These are phyloP conservation scores for Lentinula sp. DNA, from an alignment of 768 basidiomycete species.

Conservation along the genomic window DNA sequence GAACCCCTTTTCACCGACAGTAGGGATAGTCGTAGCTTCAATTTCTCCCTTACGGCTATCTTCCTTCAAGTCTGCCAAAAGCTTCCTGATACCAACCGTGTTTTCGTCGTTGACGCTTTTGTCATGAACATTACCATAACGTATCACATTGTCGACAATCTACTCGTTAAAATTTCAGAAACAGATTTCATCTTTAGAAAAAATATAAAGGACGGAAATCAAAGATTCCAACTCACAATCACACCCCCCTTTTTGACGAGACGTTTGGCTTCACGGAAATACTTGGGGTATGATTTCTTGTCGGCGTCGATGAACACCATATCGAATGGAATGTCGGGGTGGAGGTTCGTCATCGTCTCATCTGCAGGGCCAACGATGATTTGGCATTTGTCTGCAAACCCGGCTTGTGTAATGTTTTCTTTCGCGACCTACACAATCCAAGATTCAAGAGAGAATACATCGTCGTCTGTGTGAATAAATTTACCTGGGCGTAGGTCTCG, in stretches of 20 bases:
- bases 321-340: constrained; percentile 49
- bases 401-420: constrained; percentile 51
- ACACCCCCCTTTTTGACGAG: constrained; percentile 54
- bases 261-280: constrained; percentile 57
- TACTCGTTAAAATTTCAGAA: constrained; percentile 11
- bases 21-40: constrained; percentile 44
- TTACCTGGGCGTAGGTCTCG: constrained; percentile 39
- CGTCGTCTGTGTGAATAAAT: not conserved
- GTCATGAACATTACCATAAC: constrained; percentile 40
- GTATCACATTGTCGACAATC: constrained; percentile 61
- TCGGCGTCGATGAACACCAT: constrained; percentile 71
- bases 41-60: constrained; percentile 32
- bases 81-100: constrained; percentile 39
- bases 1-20: constrained; percentile 45
- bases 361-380: constrained; percentile 48
- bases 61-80: constrained; percentile 39
- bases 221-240: constrained; percentile 34
- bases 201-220: too few species aligned
- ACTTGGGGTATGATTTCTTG: constrained; percentile 47
- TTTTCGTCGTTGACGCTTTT: constrained; percentile 22
- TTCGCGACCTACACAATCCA: constrained; percentile 39
- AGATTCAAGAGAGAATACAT: not conserved
- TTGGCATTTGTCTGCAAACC: constrained; percentile 39
- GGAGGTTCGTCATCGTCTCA: constrained; percentile 42
- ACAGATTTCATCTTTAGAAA: not conserved